Base-by-base conservation (phyloP, 225 moss, liverwort and hornwort species). In the Antitrichia curtipendula region DNA sequence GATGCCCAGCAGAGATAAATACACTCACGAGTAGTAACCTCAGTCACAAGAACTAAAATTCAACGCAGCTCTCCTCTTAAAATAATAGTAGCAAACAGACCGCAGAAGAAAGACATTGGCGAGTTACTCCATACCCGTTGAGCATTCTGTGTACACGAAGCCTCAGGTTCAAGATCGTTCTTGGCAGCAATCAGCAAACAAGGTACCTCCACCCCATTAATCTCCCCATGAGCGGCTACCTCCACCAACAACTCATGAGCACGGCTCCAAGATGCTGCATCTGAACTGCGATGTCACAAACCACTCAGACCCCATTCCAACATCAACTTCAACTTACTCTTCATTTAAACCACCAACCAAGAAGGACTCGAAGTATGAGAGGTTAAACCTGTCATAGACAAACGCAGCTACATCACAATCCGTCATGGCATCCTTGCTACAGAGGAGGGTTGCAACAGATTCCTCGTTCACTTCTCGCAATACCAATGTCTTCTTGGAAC, bases 341-440 rank as follows among this genome's bases (percentile, higher is more conserved):
- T 65, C 74, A 86, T 56, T 50, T n/a, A 31, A 86, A 70, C 58
- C 62, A 90, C 75, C 62, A 84, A 88, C 38, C 58, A 87, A 82
- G 64, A 78, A 38, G 78, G 69, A 81, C 36, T 86, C 31, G 19
- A 80, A 80, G 77, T 64, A 73, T 62, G 50, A 89, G 78, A 88
- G 40, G 53, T 61, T 82, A 75, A 92, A 98, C 98, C 98, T 97
- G 94, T 98, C 98, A 84, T 98, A 97, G 74, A 97, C 94, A 92
- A 98, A 96, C 64, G 91, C 96, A 82, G 98, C 98, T 86, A 98
- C 98, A 86, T 98, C 98, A 90, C 98, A 98, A 73, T 95, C 88
- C 40, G 92, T 93, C 95, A 98, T 87, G 53, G 94, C 95, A 89
- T 96, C 98, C 87, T 93, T 96, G 89, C 84, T 86, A 86, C 89